These are phyloP conservation scores for Pseudomonodictys pantanalensis DNA, from an alignment of 495 filamentous ascomycete species.

Conservation along the genomic window DNA sequence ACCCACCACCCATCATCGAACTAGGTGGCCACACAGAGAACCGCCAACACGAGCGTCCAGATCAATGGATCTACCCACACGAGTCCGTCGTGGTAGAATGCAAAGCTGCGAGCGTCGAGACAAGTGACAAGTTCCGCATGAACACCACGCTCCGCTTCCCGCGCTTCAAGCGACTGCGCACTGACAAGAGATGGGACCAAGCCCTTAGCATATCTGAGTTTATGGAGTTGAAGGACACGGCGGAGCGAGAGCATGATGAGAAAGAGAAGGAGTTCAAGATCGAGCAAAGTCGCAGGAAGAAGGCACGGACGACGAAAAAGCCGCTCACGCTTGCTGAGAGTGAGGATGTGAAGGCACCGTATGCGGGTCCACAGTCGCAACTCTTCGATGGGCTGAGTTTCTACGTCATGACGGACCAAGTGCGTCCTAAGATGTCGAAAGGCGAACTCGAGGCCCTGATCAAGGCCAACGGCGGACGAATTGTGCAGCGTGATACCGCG, in stretches of 20 bases:
- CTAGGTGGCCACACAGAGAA: conserved; percentile 69
- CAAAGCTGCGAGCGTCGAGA: conserved; percentile 79
- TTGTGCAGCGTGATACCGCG: conserved; percentile 69
- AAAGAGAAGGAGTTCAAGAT: conserved; percentile 78
- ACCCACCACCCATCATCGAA: conserved; percentile 76
- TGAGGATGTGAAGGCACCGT: conserved; percentile 46
- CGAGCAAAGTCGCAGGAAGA: conserved; percentile 67
- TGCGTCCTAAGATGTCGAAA: conserved; percentile 67
- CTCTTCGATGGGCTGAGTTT: conserved; percentile 77
- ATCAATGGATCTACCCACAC: conserved; percentile 89
- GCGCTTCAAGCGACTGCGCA: conserved; percentile 76
- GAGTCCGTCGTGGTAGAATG: conserved; percentile 84
- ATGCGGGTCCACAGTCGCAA: conserved; percentile 55
- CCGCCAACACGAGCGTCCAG: conserved; percentile 72
- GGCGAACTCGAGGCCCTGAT: conserved; percentile 78
- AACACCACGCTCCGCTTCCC: conserved; percentile 85
- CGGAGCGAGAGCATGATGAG: conserved; percentile 68
- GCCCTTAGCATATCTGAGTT: conserved; percentile 78
- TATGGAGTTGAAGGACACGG: conserved; percentile 63
- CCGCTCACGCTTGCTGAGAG: conserved; percentile 68
- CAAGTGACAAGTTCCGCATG: conserved; percentile 73
- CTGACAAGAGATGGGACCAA: conserved; percentile 79
- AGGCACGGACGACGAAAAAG: conserved; percentile 56
- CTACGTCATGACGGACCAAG: conserved; percentile 66
- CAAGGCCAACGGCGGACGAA: conserved; percentile 81